These are phyloP conservation scores for Plasmodium malariae DNA, from an alignment of 169 alveolate species.

Conservation along the genomic window DNA sequence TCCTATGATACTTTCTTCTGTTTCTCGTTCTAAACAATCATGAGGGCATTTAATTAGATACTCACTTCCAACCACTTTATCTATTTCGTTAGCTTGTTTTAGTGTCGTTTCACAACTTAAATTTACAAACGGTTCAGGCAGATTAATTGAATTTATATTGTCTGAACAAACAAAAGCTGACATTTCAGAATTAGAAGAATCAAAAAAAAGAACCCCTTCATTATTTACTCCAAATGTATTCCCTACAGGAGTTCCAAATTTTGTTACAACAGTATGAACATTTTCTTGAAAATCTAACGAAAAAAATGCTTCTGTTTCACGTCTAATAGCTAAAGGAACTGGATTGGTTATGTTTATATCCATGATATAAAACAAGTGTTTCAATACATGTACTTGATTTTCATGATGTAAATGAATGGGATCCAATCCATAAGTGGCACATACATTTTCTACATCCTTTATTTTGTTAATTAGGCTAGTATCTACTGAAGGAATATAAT, in stretches of 20 bases:
- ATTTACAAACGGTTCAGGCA: constrained; percentile 83
- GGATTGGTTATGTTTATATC: constrained; percentile 76
- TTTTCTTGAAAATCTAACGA: constrained; percentile 81
- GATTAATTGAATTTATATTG: constrained; percentile 78
- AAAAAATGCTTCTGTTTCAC: constrained; percentile 51
- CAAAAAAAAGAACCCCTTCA: constrained; percentile 79
- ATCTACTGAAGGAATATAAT: constrained; percentile 82
- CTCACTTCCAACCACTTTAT: constrained; percentile 86
- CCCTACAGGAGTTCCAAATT: constrained; percentile 56
- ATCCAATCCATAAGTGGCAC: constrained; percentile 78
- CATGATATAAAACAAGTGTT: constrained; percentile 54
- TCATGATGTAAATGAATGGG: constrained; percentile 77
- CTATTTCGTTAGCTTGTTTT: constrained; percentile 82
- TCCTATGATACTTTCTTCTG: constrained; percentile 82
- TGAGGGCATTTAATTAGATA: constrained; percentile 88
- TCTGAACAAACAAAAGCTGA: constrained; percentile 83
- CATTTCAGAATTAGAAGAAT: constrained; percentile 84
- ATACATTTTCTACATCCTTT: constrained; percentile 69
- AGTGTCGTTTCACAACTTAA: constrained; percentile 84
- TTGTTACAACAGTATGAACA: constrained; percentile 46
- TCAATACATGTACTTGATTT: constrained; percentile 54
- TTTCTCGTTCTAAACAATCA: constrained; percentile 86
- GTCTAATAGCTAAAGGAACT: constrained; percentile 79
- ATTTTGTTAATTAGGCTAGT: constrained; percentile 35
- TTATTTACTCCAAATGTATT: constrained; percentile 80